Percentiles rank a stretch among this genome's conserved stretches.
phyloP scores from a whole-genome alignment of 495 filamentous ascomycete species.

The Xylaria bambusicola region DNA sequence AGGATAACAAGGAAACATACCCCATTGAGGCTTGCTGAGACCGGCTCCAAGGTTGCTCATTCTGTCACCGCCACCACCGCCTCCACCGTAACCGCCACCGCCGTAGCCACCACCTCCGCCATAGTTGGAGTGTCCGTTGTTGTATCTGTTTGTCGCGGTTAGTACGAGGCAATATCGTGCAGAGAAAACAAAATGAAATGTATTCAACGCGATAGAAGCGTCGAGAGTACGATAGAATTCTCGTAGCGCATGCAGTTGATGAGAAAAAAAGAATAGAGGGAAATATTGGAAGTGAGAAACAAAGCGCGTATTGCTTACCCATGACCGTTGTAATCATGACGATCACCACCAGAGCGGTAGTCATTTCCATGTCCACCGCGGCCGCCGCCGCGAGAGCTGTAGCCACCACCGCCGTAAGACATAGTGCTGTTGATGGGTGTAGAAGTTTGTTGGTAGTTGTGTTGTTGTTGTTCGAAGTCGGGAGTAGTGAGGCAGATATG shows the following conservation, averaged over 20 bases:
- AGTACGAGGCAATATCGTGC: slow-evolving; percentile 8
- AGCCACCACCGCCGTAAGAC: slow-evolving; percentile 76
- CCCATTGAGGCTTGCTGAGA: slow-evolving; percentile 84
- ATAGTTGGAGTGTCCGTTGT: slow-evolving; percentile 42
- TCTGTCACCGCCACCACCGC: slow-evolving; percentile 75
- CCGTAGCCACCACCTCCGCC: slow-evolving; percentile 56
- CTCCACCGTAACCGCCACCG: slow-evolving; percentile 55
- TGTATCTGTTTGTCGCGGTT: slow-evolving; percentile 30
- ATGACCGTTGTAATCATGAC: slow-evolving; percentile 35
- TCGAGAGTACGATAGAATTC: not conserved
- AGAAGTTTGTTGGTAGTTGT: not conserved
- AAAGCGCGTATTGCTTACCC: slow-evolving; percentile 27
- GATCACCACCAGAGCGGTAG: slow-evolving; percentile 36
- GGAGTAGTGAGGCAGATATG: slow-evolving; percentile 7
- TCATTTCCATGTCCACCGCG: slow-evolving; percentile 52
- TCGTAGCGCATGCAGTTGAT: not conserved
- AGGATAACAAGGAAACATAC: slow-evolving; percentile 50
- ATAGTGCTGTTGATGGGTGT: slow-evolving; percentile 44
- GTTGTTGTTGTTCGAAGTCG: slow-evolving; percentile 5
- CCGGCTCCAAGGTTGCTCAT: slow-evolving; percentile 89
- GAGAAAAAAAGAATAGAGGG: no score
- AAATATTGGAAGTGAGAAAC: not conserved
- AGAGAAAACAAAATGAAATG: not conserved
- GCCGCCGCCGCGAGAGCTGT: slow-evolving; percentile 52
- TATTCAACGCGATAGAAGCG: not conserved